Evolutionary conservation across 306 rosid species (phyloP), one percentile per base, ranked within the genome.

Genomic region (Trifolium repens): DNA sequence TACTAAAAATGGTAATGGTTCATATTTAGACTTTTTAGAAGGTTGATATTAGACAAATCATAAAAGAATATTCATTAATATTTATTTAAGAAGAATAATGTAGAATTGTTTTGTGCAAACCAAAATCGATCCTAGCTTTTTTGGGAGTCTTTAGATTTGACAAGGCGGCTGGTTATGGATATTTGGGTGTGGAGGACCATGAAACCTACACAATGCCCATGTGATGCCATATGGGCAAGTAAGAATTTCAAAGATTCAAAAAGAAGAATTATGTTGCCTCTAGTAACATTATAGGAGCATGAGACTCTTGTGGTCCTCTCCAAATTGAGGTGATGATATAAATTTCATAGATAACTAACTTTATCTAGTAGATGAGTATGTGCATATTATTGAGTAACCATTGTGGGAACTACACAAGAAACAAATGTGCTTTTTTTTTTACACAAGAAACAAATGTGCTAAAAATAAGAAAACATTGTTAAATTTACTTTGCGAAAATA

Each of bases 151-250:
- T 37, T 9, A 65, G 50, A 63, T 3, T 35, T 16, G 69, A 35
- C 47, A 35, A 37, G 42, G 14, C 24, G 13, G 50, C n/a, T n/a
- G 8, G 35, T 42, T 66, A 42, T 40, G 34, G 34, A 66, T 43
- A 40, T 66, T 66, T 19, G 9, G 54, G 54, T 42, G 71, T 22
- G 85, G 85, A 91, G 93, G 93, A 88, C 93, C 96, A 84, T 85
- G 32, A 65, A 71, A 37, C 81, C 85, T 44, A 81, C 74, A 65
- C 78, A 65, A 12, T 43, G 80, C 84, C 93, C 96, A 91, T 82
- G 93, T 91, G 96, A 91, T 82, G 78, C 75, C 90, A 62, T 80
- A 81, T 88, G 76, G 75, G 86, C 62, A 79, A 46, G 81, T 77
- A 17, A 79, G 37, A 72, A 69, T 26, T 62, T 61, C 64, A 57